Base-by-base conservation (phyloP, 2,329 filamentous ascomycete genomes). In the Aspergillus amoenus region DNA sequence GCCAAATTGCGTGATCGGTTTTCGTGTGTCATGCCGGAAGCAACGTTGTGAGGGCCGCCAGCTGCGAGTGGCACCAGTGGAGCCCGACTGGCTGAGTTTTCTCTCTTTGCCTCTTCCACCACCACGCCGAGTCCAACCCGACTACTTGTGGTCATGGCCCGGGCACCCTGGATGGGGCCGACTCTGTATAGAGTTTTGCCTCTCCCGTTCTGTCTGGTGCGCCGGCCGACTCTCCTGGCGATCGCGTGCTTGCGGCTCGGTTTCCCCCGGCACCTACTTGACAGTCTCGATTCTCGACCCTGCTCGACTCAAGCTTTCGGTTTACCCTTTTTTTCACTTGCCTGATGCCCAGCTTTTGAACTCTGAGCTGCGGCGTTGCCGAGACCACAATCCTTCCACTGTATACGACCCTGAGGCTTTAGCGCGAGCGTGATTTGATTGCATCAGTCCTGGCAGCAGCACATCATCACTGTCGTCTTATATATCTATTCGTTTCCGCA, bases 361-460 rank as follows among this genome's bases (percentile, higher is more conserved):
- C 13, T 43, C 22, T 18, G 13, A 34, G 5, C 32, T 27, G 45
- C 39, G 32, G 45, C 32, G 6, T 56, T 42, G 49, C 42, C 53
- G 56, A 48, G 48, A 18, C 37, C 32, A 21, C 43, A 27, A 22
- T 47, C 24, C 34, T 12, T 42, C 21, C 34, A 15, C 49, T 40
- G 9, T 50, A 43, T 52, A 40, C 44, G 21, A 51, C 43, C 48
- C 30, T 48, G 32, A 37, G 49, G 41, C 27, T 30, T 42, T 46
- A 50, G 50, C 45, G 45, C 46, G 37, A 41, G 49, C 37, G 52
- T 45, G 48, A 50, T 41, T 49, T 39, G 45, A 70, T 71, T 69
- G 68, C 67, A 68, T 64, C 68, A 70, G 22, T 65, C 63, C 68
- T 64, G 66, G 64, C 54, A 34, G 43, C 52, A 71, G 66, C 68